Evolutionary conservation across 768 basidiomycete genomes (phyloP).

Genomic region (Boletus eberwhitei): DNA sequence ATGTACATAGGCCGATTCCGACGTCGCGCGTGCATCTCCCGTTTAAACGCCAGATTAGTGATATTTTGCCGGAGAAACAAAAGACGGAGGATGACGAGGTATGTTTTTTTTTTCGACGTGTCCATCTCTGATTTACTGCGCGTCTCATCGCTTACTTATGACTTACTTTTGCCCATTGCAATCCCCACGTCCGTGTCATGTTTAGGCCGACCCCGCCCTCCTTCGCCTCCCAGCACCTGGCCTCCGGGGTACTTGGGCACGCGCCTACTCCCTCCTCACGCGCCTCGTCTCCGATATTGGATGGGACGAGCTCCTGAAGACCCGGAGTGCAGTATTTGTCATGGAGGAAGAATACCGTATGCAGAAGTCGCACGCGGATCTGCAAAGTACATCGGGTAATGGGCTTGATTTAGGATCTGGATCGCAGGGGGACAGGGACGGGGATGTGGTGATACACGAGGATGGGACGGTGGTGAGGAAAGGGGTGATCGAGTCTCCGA

Average conservation of each 20-base stretch:
- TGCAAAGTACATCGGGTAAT: conserved; percentile 37
- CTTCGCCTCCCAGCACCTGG: conserved; percentile 94
- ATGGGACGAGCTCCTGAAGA: conserved; percentile 97
- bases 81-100: conserved; percentile 86
- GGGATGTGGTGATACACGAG: conserved; percentile 55
- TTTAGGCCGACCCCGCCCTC: conserved; percentile 88
- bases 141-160: not conserved
- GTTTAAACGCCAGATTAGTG: conserved; percentile 78
- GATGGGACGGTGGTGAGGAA: conserved; percentile 49
- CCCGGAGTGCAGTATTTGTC: conserved; percentile 92
- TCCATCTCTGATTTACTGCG: not conserved
- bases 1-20: conserved; percentile 81
- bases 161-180: not conserved
- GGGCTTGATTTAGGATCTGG: conserved; percentile 26
- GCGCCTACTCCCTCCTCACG: conserved; percentile 88
- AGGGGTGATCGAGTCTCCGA: conserved; percentile 9
- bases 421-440: conserved; percentile 9
- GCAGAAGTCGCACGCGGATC: conserved; percentile 83
- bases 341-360: conserved; percentile 99
- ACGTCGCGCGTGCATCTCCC: conserved; percentile 84
- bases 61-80: conserved; percentile 83
- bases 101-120: conserved; percentile 1
- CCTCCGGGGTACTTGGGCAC: conserved; percentile 92
- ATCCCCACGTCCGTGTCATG: not conserved
- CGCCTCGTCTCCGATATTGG: conserved; percentile 92